A percentile compares a stretch with the other conserved stretches of the same genome.
Conservation (phyloP, 169 alveolate species). For the Eimeria falciformis region DNA sequence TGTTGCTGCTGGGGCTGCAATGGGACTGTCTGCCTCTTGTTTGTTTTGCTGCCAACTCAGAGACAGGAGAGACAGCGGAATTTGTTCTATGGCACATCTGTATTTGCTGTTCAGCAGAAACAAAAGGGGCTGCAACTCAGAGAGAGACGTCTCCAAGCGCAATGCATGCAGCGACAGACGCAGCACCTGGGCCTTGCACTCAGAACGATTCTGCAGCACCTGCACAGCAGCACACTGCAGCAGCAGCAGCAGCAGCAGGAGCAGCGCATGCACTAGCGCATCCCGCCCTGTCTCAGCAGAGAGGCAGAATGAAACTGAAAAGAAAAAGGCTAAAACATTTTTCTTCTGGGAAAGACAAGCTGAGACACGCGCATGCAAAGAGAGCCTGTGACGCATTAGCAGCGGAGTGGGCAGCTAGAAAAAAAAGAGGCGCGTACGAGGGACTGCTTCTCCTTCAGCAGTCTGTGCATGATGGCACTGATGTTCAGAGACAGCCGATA, state of each 20-base stretch:
- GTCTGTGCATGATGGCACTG: slow-evolving; percentile 30
- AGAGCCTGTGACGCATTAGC: too few relatives aligned
- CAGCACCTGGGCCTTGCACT: slow-evolving; percentile 41
- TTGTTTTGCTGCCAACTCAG: background rate
- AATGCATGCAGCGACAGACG: slow-evolving; percentile 64
- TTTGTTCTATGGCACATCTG: slow-evolving; percentile 76
- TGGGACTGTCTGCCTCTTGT: background rate
- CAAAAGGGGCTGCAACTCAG: slow-evolving; percentile 67
- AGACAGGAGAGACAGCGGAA: background rate
- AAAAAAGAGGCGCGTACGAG: background rate
- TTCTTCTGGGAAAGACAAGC: background rate
- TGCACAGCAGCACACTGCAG: slow-evolving; percentile 56
- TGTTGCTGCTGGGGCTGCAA: slow-evolving; percentile 23
- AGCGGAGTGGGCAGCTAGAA: too few relatives aligned
- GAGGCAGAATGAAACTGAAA: background rate
- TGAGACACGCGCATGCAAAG: too few relatives aligned
- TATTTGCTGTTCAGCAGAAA: slow-evolving; percentile 72
- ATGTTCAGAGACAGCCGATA: slow-evolving; percentile 28
- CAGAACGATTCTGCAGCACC: slow-evolving; percentile 63
- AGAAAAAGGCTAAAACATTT: background rate
- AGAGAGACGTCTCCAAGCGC: slow-evolving; percentile 47
- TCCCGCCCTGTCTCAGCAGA: background rate
- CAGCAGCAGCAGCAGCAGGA: slow-evolving; percentile 3
- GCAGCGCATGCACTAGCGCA: slow-evolving; percentile 13
- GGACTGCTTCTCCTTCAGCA: slow-evolving; percentile 53